Evolutionary conservation across 1,284 basidiomycete species (phyloP).

Genomic region (Tylopilus orsonianus): DNA sequence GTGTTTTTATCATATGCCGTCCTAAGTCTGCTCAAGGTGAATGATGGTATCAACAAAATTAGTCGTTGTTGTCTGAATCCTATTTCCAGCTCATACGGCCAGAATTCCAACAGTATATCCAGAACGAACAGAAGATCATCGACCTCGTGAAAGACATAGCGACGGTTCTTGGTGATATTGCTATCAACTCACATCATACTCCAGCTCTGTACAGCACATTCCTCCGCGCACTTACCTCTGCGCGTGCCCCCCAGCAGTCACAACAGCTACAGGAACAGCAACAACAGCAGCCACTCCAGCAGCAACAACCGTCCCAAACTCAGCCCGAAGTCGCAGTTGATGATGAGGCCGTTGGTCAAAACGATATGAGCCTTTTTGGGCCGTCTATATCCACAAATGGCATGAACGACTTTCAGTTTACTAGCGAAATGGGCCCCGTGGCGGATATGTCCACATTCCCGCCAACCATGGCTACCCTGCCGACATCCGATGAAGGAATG

Average conservation of each 20-base stretch:
- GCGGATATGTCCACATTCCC: slow-evolving; percentile 79
- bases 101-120: slow-evolving; percentile 75
- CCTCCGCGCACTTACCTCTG: slow-evolving; percentile 74
- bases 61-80: slow-evolving; percentile 9
- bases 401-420: slow-evolving; percentile 60
- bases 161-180: slow-evolving; percentile 71
- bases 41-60: slow-evolving; percentile 20
- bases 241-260: slow-evolving; percentile 41
- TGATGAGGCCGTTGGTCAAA: slow-evolving; percentile 27
- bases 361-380: slow-evolving; percentile 30
- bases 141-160: slow-evolving; percentile 80
- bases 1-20: slow-evolving; percentile 90
- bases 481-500: slow-evolving; percentile 46
- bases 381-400: slow-evolving; percentile 22
- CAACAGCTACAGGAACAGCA: slow-evolving; percentile 12
- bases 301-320: slow-evolving; percentile 18
- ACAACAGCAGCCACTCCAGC: slow-evolving; percentile 15
- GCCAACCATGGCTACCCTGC: slow-evolving; percentile 68
- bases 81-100: slow-evolving; percentile 68
- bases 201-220: slow-evolving; percentile 86
- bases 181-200: slow-evolving; percentile 76
- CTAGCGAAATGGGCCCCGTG: slow-evolving; percentile 78
- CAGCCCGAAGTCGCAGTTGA: slow-evolving; percentile 24
- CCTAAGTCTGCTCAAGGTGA: slow-evolving; percentile 82
- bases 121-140: slow-evolving; percentile 71